These are phyloP conservation scores for Starmerella vaccinii DNA, from an alignment of 805 yeast species.

Conservation along the genomic window DNA sequence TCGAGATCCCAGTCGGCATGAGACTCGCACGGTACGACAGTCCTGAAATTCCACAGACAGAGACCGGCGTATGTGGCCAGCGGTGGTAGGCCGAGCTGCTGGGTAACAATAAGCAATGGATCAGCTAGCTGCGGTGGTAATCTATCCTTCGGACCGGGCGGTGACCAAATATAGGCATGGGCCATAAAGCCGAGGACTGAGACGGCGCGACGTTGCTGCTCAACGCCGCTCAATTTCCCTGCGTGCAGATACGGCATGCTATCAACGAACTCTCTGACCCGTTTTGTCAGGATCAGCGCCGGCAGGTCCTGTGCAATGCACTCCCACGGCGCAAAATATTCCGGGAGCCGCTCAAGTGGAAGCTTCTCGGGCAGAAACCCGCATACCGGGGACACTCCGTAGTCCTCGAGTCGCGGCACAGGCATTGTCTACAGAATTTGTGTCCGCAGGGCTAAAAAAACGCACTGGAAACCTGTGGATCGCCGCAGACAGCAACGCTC, in stretches of 20 bases:
- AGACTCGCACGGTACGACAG: slow-evolving; percentile 41
- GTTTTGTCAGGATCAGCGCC: slow-evolving; percentile 55
- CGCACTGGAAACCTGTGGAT: background rate
- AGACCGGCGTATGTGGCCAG: slow-evolving; percentile 79
- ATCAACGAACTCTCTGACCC: slow-evolving; percentile 56
- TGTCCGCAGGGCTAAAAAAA: too few species aligned
- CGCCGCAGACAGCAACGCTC: background rate
- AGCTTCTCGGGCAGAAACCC: slow-evolving; percentile 70
- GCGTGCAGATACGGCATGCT: slow-evolving; percentile 48
- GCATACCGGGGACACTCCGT: slow-evolving; percentile 55
- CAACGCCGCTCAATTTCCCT: slow-evolving; percentile 34
- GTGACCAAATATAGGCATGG: slow-evolving; percentile 88
- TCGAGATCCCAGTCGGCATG: slow-evolving; percentile 43
- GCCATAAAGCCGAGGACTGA: slow-evolving; percentile 66
- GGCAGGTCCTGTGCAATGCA: slow-evolving; percentile 54
- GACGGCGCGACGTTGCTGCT: slow-evolving; percentile 69
- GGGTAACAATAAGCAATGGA: slow-evolving; percentile 56
- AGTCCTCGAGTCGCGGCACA: slow-evolving; percentile 49
- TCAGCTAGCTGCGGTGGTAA: slow-evolving; percentile 59
- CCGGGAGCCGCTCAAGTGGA: slow-evolving; percentile 54
- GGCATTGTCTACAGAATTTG: slow-evolving; percentile 11
- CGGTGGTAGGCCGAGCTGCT: slow-evolving; percentile 65
- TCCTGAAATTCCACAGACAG: slow-evolving; percentile 78
- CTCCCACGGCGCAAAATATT: slow-evolving; percentile 75
- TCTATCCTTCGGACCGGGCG: slow-evolving; percentile 40